These are phyloP conservation scores for Thermochaetoides thermophila DNA, from an alignment of 495 filamentous ascomycete genomes.

Conservation along the genomic window DNA sequence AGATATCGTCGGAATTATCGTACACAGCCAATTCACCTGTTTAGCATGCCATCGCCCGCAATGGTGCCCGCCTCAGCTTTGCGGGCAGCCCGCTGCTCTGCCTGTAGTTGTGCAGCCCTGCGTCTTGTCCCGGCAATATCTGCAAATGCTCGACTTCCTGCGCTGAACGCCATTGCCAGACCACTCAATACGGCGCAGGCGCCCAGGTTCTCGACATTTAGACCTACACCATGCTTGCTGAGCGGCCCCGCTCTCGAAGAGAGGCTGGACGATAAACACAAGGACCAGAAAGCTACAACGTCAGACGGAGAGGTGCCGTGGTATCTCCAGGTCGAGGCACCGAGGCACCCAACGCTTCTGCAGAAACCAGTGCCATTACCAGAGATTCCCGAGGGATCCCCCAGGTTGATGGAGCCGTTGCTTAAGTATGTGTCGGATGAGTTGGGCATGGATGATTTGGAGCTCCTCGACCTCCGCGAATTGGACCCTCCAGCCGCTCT, in stretches of 20 bases:
- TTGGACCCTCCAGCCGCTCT: conserved; percentile 77
- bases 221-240: conserved; percentile 5
- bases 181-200: conserved; percentile 1
- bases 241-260: conserved; percentile 13
- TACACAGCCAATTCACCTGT: background rate
- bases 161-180: background rate
- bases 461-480: conserved; percentile 63
- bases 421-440: conserved; percentile 68
- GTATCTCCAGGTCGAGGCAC: conserved; percentile 67
- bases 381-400: conserved; percentile 56
- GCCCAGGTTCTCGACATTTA: conserved; percentile 14
- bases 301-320: conserved; percentile 40
- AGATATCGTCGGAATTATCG: too few relatives aligned
- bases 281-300: background rate
- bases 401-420: conserved; percentile 54
- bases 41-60: background rate
- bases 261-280: background rate
- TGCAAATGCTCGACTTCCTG: conserved; percentile 2
- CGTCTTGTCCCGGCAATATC: too few relatives aligned
- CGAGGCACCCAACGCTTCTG: conserved; percentile 34
- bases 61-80: conserved; percentile 10
- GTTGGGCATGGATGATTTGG: conserved; percentile 65
- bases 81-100: conserved; percentile 14
- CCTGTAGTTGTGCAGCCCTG: conserved; percentile 15
- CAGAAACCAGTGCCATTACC: conserved; percentile 54